Evolutionary conservation across 2,329 filamentous ascomycete genomes (phyloP).

Genomic region (Stagonosporopsis cucurbitacearum): DNA sequence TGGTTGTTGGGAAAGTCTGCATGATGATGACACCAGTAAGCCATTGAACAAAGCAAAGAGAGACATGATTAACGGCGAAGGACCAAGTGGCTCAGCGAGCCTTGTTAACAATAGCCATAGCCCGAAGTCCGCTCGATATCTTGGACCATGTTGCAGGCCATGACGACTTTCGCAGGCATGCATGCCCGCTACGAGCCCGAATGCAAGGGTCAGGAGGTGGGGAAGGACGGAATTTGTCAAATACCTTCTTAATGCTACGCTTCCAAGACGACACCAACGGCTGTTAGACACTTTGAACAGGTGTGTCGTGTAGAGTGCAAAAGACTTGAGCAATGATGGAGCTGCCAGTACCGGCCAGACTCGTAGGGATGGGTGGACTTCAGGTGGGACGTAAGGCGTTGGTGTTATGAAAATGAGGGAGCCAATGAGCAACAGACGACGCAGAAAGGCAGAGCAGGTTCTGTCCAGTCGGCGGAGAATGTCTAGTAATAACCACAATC

Average conservation of each 20-base stretch:
- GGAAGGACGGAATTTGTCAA: slow-evolving; percentile 9
- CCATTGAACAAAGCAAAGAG: slow-evolving; percentile 32
- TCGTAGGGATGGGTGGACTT: slow-evolving; percentile 25
- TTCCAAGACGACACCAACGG: slow-evolving; percentile 4
- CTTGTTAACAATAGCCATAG: slow-evolving; percentile 2
- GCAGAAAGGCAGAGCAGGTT: slow-evolving; percentile 36
- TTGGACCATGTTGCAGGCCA: not conserved
- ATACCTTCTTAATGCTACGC: slow-evolving; percentile 23
- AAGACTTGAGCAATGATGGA: slow-evolving; percentile 13
- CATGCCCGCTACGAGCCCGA: slow-evolving; percentile 1
- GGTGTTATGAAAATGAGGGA: slow-evolving; percentile 31
- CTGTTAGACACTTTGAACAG: not conserved
- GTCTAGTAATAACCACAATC: slow-evolving; percentile 51
- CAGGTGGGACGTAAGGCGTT: slow-evolving; percentile 21
- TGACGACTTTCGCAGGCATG: slow-evolving; percentile 10
- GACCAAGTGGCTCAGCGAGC: slow-evolving; percentile 11
- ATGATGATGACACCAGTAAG: slow-evolving; percentile 43
- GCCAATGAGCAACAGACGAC: slow-evolving; percentile 37
- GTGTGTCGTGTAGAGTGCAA: not conserved
- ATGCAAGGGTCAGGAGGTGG: slow-evolving; percentile 12
- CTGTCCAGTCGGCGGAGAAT: slow-evolving; percentile 45
- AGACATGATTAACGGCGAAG: slow-evolving; percentile 23
- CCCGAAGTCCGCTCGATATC: not conserved
- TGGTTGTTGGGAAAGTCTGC: slow-evolving; percentile 37
- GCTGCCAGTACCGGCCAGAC: slow-evolving; percentile 13